Percentiles rank a stretch among this genome's conserved stretches.
These are phyloP conservation scores for Tolypocladium amazonense DNA, from an alignment of 2,329 filamentous ascomycete species.

Conservation along the genomic window DNA sequence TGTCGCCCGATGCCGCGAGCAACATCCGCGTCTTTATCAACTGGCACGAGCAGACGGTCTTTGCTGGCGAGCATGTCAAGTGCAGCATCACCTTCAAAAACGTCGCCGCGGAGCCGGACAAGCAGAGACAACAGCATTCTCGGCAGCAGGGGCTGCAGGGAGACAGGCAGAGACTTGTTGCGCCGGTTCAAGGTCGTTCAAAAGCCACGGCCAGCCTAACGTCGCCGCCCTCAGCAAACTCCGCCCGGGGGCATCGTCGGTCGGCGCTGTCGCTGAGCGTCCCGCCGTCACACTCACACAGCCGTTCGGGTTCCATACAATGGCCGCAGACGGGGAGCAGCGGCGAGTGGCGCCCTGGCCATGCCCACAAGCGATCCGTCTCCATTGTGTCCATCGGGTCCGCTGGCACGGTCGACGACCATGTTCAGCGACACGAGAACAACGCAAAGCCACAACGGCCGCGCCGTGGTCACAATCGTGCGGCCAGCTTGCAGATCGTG, in stretches of 20 bases:
- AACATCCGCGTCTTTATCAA: slow-evolving; percentile 93
- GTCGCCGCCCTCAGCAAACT: slow-evolving; percentile 28
- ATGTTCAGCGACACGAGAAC: slow-evolving; percentile 29
- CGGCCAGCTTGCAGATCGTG: slow-evolving; percentile 68
- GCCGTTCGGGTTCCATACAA: slow-evolving; percentile 35
- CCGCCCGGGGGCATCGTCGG: slow-evolving; percentile 46
- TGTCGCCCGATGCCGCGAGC: slow-evolving; percentile 38
- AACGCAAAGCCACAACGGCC: slow-evolving; percentile 37
- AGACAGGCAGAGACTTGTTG: slow-evolving; percentile 27
- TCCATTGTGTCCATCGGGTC: slow-evolving; percentile 73
- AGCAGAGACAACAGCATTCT: slow-evolving; percentile 15
- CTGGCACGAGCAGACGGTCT: slow-evolving; percentile 90
- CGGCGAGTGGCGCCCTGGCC: slow-evolving; percentile 27
- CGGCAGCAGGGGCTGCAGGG: slow-evolving; percentile 12
- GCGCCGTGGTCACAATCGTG: slow-evolving; percentile 58
- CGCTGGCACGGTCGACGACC: slow-evolving; percentile 36
- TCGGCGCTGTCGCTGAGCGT: slow-evolving; percentile 56
- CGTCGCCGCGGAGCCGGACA: slow-evolving; percentile 40
- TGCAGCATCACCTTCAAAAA: slow-evolving; percentile 97
- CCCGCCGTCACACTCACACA: slow-evolving; percentile 32
- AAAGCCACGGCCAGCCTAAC: slow-evolving; percentile 34
- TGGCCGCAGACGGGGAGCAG: slow-evolving; percentile 27
- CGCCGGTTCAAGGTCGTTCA: slow-evolving; percentile 30
- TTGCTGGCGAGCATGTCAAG: slow-evolving; percentile 90
- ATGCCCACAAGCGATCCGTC: slow-evolving; percentile 63